phyloP scores from a whole-genome alignment of 1,284 basidiomycete genomes.

The Coniferiporia sulphurascens region DNA sequence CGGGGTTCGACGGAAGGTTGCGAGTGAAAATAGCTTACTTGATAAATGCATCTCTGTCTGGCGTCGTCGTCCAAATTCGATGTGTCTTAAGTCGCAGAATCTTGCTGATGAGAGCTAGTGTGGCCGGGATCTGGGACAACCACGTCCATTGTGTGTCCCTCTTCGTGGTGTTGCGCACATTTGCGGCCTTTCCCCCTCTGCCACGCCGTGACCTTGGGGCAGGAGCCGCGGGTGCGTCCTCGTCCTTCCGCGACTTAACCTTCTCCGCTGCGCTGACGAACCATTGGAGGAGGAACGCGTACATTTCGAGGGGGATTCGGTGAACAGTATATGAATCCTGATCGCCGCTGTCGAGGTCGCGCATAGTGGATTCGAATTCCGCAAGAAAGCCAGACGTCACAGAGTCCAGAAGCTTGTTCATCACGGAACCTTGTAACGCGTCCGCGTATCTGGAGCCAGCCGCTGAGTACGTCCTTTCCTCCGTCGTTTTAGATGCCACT shows the following conservation, averaged over 20 bases:
- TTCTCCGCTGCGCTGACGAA: conserved; percentile 77
- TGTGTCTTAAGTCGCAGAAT: conserved; percentile 72
- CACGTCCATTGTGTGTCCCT: conserved; percentile 66
- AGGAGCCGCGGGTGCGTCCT: conserved; percentile 38
- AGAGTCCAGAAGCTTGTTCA: conserved; percentile 78
- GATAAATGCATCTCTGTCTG: conserved; percentile 81
- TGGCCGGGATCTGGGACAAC: conserved; percentile 69
- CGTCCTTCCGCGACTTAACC: conserved; percentile 52
- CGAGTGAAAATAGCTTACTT: conserved; percentile 43
- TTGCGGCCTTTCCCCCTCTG: conserved; percentile 53
- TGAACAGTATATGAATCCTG: conserved; percentile 66
- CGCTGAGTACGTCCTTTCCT: neutral
- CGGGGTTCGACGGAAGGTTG: conserved; percentile 9
- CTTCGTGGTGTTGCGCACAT: conserved; percentile 35
- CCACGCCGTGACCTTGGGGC: conserved; percentile 49
- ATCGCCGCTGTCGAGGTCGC: conserved; percentile 66
- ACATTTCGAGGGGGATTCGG: conserved; percentile 77
- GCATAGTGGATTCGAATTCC: conserved; percentile 63
- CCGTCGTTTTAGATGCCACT: conserved; percentile 10
- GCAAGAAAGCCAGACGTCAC: conserved; percentile 65
- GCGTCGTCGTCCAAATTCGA: conserved; percentile 83
- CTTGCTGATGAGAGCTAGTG: conserved; percentile 66
- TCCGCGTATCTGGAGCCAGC: conserved; percentile 40
- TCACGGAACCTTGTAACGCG: conserved; percentile 50
- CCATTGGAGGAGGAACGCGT: conserved; percentile 85